Evolutionary conservation across 1,284 basidiomycete species (phyloP).

Genomic region (Fomitopsis pinicola): DNA sequence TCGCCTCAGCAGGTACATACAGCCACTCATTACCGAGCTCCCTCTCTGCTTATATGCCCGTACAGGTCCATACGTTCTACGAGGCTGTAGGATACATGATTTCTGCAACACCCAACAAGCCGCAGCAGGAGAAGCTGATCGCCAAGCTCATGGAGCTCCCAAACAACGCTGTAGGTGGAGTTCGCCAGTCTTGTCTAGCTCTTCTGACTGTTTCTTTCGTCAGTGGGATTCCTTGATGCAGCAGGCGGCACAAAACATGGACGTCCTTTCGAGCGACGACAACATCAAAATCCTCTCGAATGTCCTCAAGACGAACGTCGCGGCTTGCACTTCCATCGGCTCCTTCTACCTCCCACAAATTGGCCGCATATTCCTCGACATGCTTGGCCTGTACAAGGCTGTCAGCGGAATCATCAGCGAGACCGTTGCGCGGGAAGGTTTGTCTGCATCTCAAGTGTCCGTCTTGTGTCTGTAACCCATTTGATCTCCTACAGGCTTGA

Average conservation of each 20-base stretch:
- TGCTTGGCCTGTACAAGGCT: constrained; percentile 97
- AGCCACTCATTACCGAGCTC: constrained; percentile 2
- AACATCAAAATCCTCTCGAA: constrained; percentile 98
- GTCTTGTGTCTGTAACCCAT: background rate
- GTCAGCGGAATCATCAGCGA: constrained; percentile 98
- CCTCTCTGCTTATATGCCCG: constrained; percentile 4
- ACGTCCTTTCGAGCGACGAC: constrained; percentile 87
- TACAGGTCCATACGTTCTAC: constrained; percentile 91
- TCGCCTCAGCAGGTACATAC: constrained; percentile 81
- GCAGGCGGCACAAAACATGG: constrained; percentile 91
- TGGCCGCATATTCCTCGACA: constrained; percentile 95
- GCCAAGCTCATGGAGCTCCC: constrained; percentile 96
- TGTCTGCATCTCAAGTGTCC: constrained; percentile 17
- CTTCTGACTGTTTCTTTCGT: background rate
- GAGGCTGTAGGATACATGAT: constrained; percentile 99
- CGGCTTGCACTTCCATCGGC: constrained; percentile 96
- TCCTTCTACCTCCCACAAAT: constrained; percentile 97
- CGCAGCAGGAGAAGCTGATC: constrained; percentile 94
- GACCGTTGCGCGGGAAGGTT: constrained; percentile 85
- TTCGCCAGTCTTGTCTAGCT: background rate
- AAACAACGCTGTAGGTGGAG: constrained; percentile 81
- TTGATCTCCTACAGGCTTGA: constrained; percentile 50
- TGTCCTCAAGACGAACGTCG: constrained; percentile 98
- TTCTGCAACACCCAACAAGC: constrained; percentile 96
- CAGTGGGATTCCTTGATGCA: constrained; percentile 98